Percentiles rank a stretch among this genome's conserved stretches.
Conservation (phyloP, 23 red algal species). For the Chondrus crispus region DNA sequence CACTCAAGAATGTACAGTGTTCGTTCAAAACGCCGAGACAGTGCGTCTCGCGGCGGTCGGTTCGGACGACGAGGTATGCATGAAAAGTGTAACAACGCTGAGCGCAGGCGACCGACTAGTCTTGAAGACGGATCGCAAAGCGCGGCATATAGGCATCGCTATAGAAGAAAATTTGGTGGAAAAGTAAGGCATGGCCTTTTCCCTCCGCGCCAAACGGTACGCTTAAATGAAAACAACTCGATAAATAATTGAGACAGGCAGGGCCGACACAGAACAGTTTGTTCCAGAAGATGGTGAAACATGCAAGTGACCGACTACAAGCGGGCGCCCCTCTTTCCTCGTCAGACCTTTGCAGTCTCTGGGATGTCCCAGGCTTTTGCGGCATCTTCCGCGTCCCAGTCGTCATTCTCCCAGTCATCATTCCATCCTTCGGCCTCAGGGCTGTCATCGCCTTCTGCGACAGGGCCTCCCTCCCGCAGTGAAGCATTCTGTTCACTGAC, state of each 20-base stretch:
- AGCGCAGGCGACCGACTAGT: slow-evolving; percentile 34
- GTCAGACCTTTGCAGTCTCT: no score
- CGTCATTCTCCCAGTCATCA: slow-evolving; percentile 53
- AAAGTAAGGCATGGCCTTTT: no score
- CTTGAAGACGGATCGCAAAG: slow-evolving; percentile 42
- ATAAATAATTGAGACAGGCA: no score
- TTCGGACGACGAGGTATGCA: neutral
- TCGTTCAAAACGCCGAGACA: slow-evolving; percentile 85
- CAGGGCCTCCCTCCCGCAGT: no score
- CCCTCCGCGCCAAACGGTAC: no score
- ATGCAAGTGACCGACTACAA: no score
- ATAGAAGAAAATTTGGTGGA: slow-evolving; percentile 73
- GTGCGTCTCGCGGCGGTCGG: slow-evolving; percentile 35
- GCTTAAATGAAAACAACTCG: no score
- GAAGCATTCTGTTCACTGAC: no score
- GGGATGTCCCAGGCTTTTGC: neutral
- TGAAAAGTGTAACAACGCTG: slow-evolving; percentile 35
- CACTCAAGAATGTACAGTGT: slow-evolving; percentile 6
- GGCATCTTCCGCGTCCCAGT: neutral
- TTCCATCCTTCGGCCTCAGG: slow-evolving; percentile 67
- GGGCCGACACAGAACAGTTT: no score
- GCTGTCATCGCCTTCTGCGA: no score
- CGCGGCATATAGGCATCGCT: slow-evolving; percentile 56
- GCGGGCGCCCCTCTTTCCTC: no score
- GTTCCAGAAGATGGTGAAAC: no score